Evolutionary conservation across 495 filamentous ascomycete genomes (phyloP).

Genomic region (Cladorrhinum samala): DNA sequence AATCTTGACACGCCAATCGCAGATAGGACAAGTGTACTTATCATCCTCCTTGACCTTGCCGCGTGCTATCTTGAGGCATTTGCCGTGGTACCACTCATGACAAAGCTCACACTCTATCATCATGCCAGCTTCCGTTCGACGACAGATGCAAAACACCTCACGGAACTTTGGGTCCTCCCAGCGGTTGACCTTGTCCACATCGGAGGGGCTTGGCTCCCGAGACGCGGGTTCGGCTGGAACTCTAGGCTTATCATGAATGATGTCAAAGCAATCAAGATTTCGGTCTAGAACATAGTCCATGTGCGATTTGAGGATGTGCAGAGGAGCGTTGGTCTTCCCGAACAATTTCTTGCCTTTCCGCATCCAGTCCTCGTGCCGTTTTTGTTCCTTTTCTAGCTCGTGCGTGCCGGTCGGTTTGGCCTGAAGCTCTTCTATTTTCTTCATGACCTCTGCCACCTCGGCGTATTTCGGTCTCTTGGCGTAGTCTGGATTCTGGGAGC

Average conservation of each 20-base stretch:
- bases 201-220: slow-evolving; percentile 67
- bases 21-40: slow-evolving; percentile 97
- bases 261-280: slow-evolving; percentile 86
- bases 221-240: slow-evolving; percentile 89
- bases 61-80: slow-evolving; percentile 95
- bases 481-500: slow-evolving; percentile 66
- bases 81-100: slow-evolving; percentile 99
- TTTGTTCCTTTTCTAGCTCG: slow-evolving; percentile 91
- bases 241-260: slow-evolving; percentile 75
- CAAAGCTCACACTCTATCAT: slow-evolving; percentile 99
- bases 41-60: slow-evolving; percentile 98
- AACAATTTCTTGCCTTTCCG: slow-evolving; percentile 96
- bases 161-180: slow-evolving; percentile 49
- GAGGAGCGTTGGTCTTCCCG: slow-evolving; percentile 93
- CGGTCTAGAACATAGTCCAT: slow-evolving; percentile 90
- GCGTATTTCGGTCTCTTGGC: slow-evolving; percentile 80
- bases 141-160: slow-evolving; percentile 97
- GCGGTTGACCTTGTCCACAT: slow-evolving; percentile 43
- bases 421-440: slow-evolving; percentile 77
- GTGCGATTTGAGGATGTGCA: slow-evolving; percentile 88
- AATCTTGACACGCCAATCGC: slow-evolving; percentile 95
- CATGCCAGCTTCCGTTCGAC: slow-evolving; percentile 88
- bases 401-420: slow-evolving; percentile 86
- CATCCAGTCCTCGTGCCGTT: slow-evolving; percentile 99
- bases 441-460: slow-evolving; percentile 84